Conservation (phyloP, 139 green algal species). For the Dunaliella sp. region DNA sequence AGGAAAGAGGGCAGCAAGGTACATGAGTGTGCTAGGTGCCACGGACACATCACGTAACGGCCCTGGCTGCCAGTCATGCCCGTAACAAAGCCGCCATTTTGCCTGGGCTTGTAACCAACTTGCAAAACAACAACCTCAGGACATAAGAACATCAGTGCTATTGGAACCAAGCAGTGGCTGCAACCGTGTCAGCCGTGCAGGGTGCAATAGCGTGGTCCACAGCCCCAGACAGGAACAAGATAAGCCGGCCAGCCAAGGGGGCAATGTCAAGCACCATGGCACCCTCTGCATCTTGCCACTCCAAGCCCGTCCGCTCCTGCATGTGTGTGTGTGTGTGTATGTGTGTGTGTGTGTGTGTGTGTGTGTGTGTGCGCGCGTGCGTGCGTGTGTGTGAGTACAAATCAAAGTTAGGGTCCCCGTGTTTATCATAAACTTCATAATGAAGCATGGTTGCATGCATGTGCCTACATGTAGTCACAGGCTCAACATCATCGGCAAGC, state of each 20-base stretch:
- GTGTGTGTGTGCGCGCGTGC: not conserved
- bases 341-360: not conserved
- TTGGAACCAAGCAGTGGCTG: constrained; percentile 22
- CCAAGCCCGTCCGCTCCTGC: constrained; percentile 25
- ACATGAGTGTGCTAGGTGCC: too few relatives aligned
- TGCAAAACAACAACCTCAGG: too few relatives aligned
- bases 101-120: too few relatives aligned
- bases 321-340: not conserved
- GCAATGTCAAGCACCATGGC: constrained; percentile 45
- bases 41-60: too few relatives aligned
- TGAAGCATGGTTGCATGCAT: too few relatives aligned
- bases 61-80: too few relatives aligned
- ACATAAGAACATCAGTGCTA: not conserved
- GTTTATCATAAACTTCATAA: too few relatives aligned
- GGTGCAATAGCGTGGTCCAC: constrained; percentile 56
- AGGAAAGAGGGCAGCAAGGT: too few relatives aligned
- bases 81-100: too few relatives aligned
- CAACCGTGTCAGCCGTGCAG: constrained; percentile 27
- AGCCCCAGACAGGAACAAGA: constrained; percentile 55
- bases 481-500: too few relatives aligned
- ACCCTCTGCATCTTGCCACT: constrained; percentile 40
- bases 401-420: too few relatives aligned
- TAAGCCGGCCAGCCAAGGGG: constrained; percentile 40
- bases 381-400: not conserved
- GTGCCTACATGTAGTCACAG: too few relatives aligned